Evolutionary conservation across 1,139 yeast genomes (phyloP), one percentile per base, ranked within the genome.

Genomic region (Nakaseomyces sp.): DNA sequence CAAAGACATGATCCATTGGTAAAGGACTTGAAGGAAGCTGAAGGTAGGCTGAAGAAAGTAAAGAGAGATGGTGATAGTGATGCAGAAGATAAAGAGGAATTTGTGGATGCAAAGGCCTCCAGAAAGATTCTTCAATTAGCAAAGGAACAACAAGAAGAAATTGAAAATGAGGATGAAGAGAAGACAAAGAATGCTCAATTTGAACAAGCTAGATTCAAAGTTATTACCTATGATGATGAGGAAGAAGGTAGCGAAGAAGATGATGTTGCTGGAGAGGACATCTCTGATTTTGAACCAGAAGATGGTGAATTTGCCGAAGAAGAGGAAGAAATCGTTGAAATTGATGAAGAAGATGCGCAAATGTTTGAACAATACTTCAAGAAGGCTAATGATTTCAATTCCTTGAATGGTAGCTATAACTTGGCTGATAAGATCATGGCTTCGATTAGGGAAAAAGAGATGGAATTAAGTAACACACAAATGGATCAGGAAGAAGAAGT

Each of bases 391-490:
- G 72, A 68, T 22, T 67, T 53, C 46, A 68, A 61, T 50, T 61
- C 61, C 26, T 64, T 55, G 45, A 63, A 57, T 43, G 75, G 75
- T 26, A 66, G 79, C 40, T 70, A 80, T 55, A 86, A 85, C 52
- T 69, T 91, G 53, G 96, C 95, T 17, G 97, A 89, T 61, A 87
- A 87, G 62, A 87, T 91, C 55, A 74, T 88, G 81, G 95, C 87
- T 32, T 84, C 88, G 53, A 79, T 91, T 45, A 80, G 81, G 56
- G 91, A 84, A 63, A 81, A 81, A 53, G 87, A 84, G 57, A 56
- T 41, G 5, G 48, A 49, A 42, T 13, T 60, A 43, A 58, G 59
- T 42, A 62, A 45, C 12, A 52, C 46, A 9, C 45, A 32, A 40
- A 50, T 28, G 38, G 51, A 44, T 38, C 47, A 42, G 35, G 50